Conservation (phyloP, 345 rosid genomes). For the Erysimum cheiranthoides region DNA sequence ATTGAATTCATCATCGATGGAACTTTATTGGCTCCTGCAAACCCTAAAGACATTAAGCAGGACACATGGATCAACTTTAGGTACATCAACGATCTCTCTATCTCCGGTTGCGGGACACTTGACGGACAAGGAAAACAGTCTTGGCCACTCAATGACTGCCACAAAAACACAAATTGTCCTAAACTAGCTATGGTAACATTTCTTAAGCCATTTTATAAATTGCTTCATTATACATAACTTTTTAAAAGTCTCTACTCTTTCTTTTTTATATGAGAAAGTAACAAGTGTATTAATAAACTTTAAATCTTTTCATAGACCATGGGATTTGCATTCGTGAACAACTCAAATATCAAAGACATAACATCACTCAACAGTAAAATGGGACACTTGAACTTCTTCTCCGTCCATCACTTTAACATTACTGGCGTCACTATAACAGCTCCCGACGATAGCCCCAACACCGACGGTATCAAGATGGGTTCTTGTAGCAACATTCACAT, state of each 20-base stretch:
- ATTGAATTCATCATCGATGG: slow-evolving; percentile 40
- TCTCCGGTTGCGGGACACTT: slow-evolving; percentile 40
- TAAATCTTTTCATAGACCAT: slow-evolving; percentile 3
- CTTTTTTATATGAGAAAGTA: background rate
- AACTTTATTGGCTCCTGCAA: slow-evolving; percentile 37
- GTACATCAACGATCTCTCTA: slow-evolving; percentile 31
- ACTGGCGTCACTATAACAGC: slow-evolving; percentile 35
- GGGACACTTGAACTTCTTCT: slow-evolving; percentile 38
- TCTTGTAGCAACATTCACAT: slow-evolving; percentile 24
- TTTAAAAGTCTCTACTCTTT: background rate
- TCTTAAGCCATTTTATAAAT: background rate
- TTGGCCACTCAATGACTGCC: slow-evolving; percentile 43
- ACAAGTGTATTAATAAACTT: background rate
- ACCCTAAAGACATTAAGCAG: slow-evolving; percentile 17
- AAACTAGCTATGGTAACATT: slow-evolving; percentile 40
- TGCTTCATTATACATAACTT: background rate
- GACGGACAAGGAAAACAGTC: slow-evolving; percentile 41
- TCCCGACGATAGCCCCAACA: slow-evolving; percentile 39
- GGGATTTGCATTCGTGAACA: slow-evolving; percentile 41
- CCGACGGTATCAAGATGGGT: slow-evolving; percentile 47
- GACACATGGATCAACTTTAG: slow-evolving; percentile 38
- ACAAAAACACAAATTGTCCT: slow-evolving; percentile 34
- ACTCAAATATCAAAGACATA: slow-evolving; percentile 38
- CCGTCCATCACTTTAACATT: slow-evolving; percentile 36
- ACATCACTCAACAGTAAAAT: slow-evolving; percentile 45